Percentiles rank a stretch among this genome's conserved stretches.
Evolutionary conservation across 306 rosid genomes (phyloP).

Genomic region (Rosa multiflora): DNA sequence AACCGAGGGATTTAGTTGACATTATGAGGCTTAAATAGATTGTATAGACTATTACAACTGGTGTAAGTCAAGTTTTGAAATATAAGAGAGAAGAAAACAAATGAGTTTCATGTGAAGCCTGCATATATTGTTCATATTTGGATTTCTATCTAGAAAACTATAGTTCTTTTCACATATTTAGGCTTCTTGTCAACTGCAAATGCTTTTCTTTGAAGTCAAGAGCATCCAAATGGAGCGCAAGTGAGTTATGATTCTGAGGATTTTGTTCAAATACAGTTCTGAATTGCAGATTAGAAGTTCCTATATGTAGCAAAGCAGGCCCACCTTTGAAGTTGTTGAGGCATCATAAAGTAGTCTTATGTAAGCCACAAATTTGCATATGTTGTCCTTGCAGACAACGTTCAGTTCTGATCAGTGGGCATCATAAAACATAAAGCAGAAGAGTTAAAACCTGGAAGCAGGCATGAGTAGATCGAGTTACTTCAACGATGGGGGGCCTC

Average conservation of each 20-base stretch:
- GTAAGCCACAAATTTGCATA: conserved; percentile 23
- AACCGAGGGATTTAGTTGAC: not conserved
- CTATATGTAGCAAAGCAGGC: conserved; percentile 18
- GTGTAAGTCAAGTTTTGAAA: not conserved
- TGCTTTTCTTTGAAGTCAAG: not conserved
- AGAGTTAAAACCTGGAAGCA: conserved; percentile 11
- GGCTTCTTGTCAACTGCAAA: not conserved
- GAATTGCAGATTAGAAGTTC: conserved; percentile 11
- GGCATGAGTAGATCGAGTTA: not conserved
- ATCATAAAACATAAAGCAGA: not conserved
- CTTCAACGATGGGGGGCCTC: conserved; percentile 14
- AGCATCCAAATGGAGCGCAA: not conserved
- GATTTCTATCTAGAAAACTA: not conserved
- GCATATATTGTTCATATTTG: not conserved
- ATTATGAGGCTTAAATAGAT: not conserved
- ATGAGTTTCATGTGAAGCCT: not conserved
- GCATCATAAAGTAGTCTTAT: conserved; percentile 23
- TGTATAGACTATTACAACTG: not conserved
- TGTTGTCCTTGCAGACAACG: conserved; percentile 30
- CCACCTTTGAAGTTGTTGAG: conserved; percentile 28
- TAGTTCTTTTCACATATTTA: not conserved
- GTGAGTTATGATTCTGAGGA: conserved; percentile 1
- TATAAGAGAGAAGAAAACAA: not conserved
- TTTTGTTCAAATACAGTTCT: conserved; percentile 7
- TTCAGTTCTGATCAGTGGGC: conserved; percentile 18